Evolutionary conservation across 140 eudicot genomes (phyloP), one percentile per base, ranked within the genome.

Genomic region (Oenanthe javanica): DNA sequence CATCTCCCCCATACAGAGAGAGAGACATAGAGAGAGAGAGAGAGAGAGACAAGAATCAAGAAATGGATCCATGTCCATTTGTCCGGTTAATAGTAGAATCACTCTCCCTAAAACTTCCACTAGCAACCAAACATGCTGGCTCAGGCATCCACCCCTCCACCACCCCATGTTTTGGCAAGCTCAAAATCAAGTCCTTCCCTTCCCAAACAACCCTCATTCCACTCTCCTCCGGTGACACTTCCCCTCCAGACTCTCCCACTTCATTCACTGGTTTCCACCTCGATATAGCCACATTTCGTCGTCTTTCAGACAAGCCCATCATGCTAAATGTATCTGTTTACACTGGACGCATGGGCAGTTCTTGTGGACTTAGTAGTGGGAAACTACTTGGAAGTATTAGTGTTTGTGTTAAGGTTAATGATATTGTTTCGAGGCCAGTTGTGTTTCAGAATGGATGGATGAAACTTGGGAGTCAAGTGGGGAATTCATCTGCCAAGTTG

Each of bases 61-160:
- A 77, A 45, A 94, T 94, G 98, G 98, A 94, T 92, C 98, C 98
- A 59, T 94, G 98, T 67, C 98, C 98, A 43, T 94, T 92, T 38
- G 94, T 93, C n/a, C 96, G 98, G 3, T 63, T 94, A 52, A 89
- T 85, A 23, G 55, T 94, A 5, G 97, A 92, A 80, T 90, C 94
- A 21, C 51, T 94, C 36, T 88, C 98, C 15, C 85, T 94, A 27
- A 90, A 92, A 52, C 86, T 94, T 11, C 96, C 96, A 10, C 57
- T 80, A 21, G 83, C 96, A 50, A 78, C 93, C 47, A 87, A 83
- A 72, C 85, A 91, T 48, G 78, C 96, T 36, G 84, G 91, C 72
- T 42, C 91, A 43, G 92, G 91, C 16, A 81, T 91, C 77, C 93
- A 94, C 87, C 90, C 98, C 9, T 83, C 97, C 75, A 55, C 96